Evolutionary conservation across 2,329 filamentous ascomycete genomes (phyloP), one percentile per base, ranked within the genome.

Genomic region (Neonectria hederae): DNA sequence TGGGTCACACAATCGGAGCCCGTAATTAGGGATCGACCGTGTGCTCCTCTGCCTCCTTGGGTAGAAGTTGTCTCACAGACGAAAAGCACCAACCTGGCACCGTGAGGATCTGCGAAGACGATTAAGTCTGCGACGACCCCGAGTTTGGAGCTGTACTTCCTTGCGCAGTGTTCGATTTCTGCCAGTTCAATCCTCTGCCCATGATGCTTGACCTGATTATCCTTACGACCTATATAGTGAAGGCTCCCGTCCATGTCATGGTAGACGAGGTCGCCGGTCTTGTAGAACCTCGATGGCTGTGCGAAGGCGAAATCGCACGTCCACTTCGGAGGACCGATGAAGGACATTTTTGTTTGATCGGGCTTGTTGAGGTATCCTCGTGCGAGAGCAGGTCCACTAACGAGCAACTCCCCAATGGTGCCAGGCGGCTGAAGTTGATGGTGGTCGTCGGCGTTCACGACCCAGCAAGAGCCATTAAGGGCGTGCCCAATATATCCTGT

Each of bases 191-290:
- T 77, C 53, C 84, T 74, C 62, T 82, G 86, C 46, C 87, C 88
- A n/a, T 81, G 79, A 11, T 88, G 72, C 70, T 88, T 88, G 49
- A 87, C 80, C 70, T 87, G 85, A 0, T 78, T 79, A 69, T 87
- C 86, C 66, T 83, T 84, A 35, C 86, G 78, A 43, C 84, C 84
- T 51, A 83, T 66, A 59, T 78, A 82, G 0, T 74, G 60, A 17
- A 83, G 72, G 11, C 65, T 66, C 8, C 79, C 78, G 57, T 82
- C 74, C 0, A 56, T 30, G 28, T 74, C 59, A 24, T 77, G 77
- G n/a, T 63, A 59, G 7, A 60, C 67, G 10, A 72, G 59, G 45
- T 72, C 68, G 1, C 69, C 69, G 2, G 71, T 67, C 17, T 28
- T 56, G 38, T 56, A 61, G 5, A 64, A 30, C 10, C 17, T 40